phyloP scores from a whole-genome alignment of 2,329 filamentous ascomycete species.

The Xylaria sp. region DNA sequence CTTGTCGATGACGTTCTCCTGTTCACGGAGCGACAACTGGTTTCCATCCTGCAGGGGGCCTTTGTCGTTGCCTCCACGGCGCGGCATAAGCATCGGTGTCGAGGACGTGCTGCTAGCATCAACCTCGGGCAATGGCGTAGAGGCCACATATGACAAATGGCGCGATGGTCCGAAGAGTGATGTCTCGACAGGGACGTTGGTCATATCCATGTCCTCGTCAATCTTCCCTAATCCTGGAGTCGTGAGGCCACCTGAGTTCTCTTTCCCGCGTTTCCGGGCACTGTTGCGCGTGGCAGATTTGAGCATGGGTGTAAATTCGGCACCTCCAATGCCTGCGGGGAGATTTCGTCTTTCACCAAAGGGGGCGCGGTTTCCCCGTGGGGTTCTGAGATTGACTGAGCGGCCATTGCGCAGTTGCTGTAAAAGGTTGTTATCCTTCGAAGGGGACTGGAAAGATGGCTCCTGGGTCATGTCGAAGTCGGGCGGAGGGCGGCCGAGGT shows the following conservation, averaged over 20 bases:
- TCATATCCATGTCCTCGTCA: constrained; percentile 63
- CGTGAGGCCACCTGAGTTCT: constrained; percentile 53
- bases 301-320: constrained; percentile 91
- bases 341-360: constrained; percentile 69
- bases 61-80: constrained; percentile 55
- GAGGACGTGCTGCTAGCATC: constrained; percentile 76
- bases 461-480: constrained; percentile 84
- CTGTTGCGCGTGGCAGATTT: constrained; percentile 72
- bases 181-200: constrained; percentile 66
- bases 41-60: constrained; percentile 79
- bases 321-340: constrained; percentile 57
- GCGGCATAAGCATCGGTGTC: constrained; percentile 69
- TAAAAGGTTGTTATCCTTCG: constrained; percentile 70
- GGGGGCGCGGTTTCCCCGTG: constrained; percentile 61
- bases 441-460: constrained; percentile 77
- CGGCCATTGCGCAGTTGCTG: constrained; percentile 67
- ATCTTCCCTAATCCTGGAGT: constrained; percentile 67
- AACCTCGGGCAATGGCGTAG: constrained; percentile 69
- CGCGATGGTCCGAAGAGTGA: constrained; percentile 64
- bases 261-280: constrained; percentile 60
- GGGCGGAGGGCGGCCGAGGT: constrained; percentile 57
- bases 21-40: constrained; percentile 84
- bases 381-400: constrained; percentile 62
- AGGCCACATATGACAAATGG: constrained; percentile 59
- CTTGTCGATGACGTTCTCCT: constrained; percentile 90